These are phyloP conservation scores for Coniferiporia weirii DNA, from an alignment of 1,284 basidiomycete species.

Conservation along the genomic window DNA sequence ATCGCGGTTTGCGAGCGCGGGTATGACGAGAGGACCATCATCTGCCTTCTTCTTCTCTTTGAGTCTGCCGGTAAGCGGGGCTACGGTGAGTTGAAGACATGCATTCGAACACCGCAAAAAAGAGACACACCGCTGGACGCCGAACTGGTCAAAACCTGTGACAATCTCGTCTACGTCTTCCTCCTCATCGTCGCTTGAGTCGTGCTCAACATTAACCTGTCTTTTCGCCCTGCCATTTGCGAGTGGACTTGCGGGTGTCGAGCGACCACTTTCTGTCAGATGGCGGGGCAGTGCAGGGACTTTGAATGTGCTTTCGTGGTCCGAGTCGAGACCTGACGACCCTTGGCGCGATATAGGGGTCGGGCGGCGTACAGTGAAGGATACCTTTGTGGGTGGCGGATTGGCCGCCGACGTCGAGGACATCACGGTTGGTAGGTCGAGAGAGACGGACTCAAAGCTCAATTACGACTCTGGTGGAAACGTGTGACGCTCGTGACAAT, in stretches of 20 bases:
- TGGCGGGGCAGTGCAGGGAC: constrained; percentile 54
- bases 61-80: constrained; percentile 33
- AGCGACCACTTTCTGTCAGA: constrained; percentile 34
- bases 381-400: constrained; percentile 39
- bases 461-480: background rate
- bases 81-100: constrained; percentile 62
- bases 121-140: constrained; percentile 70
- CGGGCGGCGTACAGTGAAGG: constrained; percentile 71
- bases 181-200: constrained; percentile 58
- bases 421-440: background rate
- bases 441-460: too few relatives aligned
- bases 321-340: constrained; percentile 57
- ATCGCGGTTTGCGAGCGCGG: constrained; percentile 77
- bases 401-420: background rate
- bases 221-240: constrained; percentile 39
- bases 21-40: constrained; percentile 74
- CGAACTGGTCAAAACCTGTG: constrained; percentile 63
- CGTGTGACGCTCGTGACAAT: background rate
- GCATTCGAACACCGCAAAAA: constrained; percentile 27
- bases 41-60: constrained; percentile 38
- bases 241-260: constrained; percentile 53
- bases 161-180: constrained; percentile 58
- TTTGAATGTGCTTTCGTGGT: constrained; percentile 44
- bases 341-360: constrained; percentile 53
- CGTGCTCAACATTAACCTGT: constrained; percentile 30